Conservation (phyloP, 257 asterid genomes). For the Sherardia arvensis region DNA sequence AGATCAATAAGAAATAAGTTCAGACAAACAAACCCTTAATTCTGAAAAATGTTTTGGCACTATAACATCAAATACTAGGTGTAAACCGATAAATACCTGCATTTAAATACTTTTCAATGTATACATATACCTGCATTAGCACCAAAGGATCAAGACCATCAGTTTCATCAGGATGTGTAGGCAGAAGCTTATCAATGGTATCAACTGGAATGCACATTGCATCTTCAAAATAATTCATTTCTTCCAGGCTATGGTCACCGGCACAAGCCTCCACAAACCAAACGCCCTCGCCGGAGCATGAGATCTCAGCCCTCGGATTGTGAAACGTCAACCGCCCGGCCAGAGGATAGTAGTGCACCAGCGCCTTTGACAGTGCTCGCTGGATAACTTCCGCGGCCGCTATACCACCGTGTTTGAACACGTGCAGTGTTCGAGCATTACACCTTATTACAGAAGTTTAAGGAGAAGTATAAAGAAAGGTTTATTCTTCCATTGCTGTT, state of each 20-base stretch:
- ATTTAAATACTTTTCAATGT: too few relatives aligned
- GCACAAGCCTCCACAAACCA: constrained; percentile 47
- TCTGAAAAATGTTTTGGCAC: too few relatives aligned
- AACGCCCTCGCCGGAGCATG: constrained; percentile 39
- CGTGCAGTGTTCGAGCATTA: constrained; percentile 44
- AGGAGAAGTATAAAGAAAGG: too few relatives aligned
- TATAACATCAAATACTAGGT: too few relatives aligned
- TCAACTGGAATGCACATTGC: constrained; percentile 21
- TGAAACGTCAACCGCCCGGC: constrained; percentile 34
- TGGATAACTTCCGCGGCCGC: constrained; percentile 19
- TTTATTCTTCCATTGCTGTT: too few relatives aligned
- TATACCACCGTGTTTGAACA: constrained; percentile 20
- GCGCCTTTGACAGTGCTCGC: constrained; percentile 32
- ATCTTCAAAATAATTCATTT: constrained; percentile 27
- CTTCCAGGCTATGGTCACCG: constrained; percentile 25
- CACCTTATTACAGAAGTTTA: too few relatives aligned
- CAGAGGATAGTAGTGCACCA: constrained; percentile 48
- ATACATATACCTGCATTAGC: constrained; percentile 43
- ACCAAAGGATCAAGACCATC: constrained; percentile 32
- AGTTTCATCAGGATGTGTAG: constrained; percentile 13
- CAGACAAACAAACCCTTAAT: too few relatives aligned
- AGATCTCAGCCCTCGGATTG: constrained; percentile 19
- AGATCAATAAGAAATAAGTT: too few relatives aligned
- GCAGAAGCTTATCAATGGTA: constrained; percentile 22
- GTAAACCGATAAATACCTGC: too few relatives aligned